Percentiles rank a stretch among this genome's conserved stretches.
Evolutionary conservation across 164 flowering plant genomes (phyloP).

Genomic region (Vitis cinerea): DNA sequence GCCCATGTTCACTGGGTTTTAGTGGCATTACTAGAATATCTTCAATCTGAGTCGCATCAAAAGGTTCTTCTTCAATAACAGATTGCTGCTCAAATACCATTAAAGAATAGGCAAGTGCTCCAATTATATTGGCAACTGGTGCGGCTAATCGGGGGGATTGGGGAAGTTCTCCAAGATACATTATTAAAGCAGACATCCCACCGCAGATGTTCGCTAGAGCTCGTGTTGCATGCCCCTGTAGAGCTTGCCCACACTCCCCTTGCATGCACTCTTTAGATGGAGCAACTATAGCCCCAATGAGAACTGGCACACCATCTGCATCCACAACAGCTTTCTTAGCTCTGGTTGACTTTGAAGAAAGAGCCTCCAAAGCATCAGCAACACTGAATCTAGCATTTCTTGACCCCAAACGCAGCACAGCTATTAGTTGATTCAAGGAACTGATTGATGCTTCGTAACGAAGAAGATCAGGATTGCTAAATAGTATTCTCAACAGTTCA

Average conservation of each 20-base stretch:
- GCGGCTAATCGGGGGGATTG: constrained; percentile 71
- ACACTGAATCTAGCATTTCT: constrained; percentile 74
- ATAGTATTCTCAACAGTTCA: constrained; percentile 66
- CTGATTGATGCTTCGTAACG: constrained; percentile 61
- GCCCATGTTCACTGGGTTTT: constrained; percentile 37
- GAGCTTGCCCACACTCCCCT: constrained; percentile 59
- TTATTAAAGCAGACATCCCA: constrained; percentile 68
- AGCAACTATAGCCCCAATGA: constrained; percentile 83
- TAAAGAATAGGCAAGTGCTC: constrained; percentile 82
- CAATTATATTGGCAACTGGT: constrained; percentile 84
- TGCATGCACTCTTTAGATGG: constrained; percentile 93
- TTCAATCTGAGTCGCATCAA: constrained; percentile 60
- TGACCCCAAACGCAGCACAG: constrained; percentile 81
- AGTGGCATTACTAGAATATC: constrained; percentile 52
- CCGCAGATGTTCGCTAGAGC: constrained; percentile 81
- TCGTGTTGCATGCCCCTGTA: constrained; percentile 68
- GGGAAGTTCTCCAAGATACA: constrained; percentile 75
- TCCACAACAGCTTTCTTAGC: constrained; percentile 70
- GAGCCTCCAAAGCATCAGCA: constrained; percentile 83
- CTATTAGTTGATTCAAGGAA: constrained; percentile 46
- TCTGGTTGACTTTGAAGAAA: constrained; percentile 58
- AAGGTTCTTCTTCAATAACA: constrained; percentile 42
- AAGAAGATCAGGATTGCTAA: constrained; percentile 60
- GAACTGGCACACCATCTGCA: constrained; percentile 59
- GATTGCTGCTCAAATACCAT: constrained; percentile 62